Conservation (phyloP, 306 rosid species). For the Sicyos baderoa region DNA sequence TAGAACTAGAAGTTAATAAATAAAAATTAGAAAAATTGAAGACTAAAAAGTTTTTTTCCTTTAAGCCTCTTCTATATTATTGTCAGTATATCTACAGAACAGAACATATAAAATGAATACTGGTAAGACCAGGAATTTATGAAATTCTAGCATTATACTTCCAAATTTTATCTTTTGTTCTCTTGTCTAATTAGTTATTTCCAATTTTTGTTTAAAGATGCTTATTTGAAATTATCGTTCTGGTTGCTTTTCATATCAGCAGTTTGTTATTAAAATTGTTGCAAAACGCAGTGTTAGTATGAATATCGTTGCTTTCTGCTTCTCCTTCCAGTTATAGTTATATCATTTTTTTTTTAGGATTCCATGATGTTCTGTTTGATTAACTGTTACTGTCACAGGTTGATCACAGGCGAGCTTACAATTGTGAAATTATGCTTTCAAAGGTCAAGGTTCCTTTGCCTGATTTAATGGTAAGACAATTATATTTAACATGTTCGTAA, state of each 20-base stretch:
- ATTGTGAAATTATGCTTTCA: constrained; percentile 97
- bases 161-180: background rate
- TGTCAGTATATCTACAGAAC: background rate
- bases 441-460: constrained; percentile 79
- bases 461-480: constrained; percentile 66
- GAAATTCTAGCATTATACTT: background rate
- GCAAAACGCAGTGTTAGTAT: background rate
- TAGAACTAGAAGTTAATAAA: background rate
- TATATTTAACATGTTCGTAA: background rate
- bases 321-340: background rate
- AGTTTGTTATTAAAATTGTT: background rate
- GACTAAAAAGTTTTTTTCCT: background rate
- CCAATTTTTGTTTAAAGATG: background rate
- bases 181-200: background rate
- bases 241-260: background rate
- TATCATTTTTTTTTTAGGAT: background rate
- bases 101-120: background rate
- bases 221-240: constrained; percentile 4
- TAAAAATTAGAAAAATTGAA: background rate
- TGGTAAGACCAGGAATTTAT: background rate
- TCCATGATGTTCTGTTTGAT: background rate
- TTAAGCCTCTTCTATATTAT: constrained; percentile 2
- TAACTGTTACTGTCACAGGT: constrained; percentile 38
- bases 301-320: background rate
- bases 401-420: constrained; percentile 85